Evolutionary conservation across 805 yeast species (phyloP), one percentile per base, ranked within the genome.

Genomic region (Candida sphagnicola): DNA sequence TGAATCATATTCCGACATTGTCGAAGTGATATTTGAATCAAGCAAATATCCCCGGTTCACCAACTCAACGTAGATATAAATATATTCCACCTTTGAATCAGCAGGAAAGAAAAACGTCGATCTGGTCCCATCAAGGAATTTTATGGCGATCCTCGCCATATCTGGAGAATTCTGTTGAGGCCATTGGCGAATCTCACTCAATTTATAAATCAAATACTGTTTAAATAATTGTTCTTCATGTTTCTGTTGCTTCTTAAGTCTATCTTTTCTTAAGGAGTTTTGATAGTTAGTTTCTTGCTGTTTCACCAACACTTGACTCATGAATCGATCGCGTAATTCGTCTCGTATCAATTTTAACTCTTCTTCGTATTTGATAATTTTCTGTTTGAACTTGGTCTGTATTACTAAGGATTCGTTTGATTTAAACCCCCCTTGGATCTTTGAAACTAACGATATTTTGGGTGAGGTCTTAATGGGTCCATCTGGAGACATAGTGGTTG

Each of bases 211-310:
- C 35, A 67, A 48, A 46, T 58, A 67, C 47, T 70, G 68, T 35
- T 65, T 66, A 17, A 71, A 74, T 23, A 57, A 44, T 26, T 52
- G 44, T 34, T 58, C 60, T 18, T 50, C 30, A 21, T 43, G 39
- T 43, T 56, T 60, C 38, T 56, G 54, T 29, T 47, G 47, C 42
- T 62, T 63, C 49, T 81, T 67, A 37, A 70, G 68, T 39, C 80
- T 72, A 61, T 90, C 98, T 25, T 76, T 70, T 13, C 74, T 73
- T 25, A 90, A 64, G 0, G 95, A 80, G 25, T 74, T 74, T 52
- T 82, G 80, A 61, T 80, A 89, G 15, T 93, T 88, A 32, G 74
- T 63, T 52, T 88, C 93, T 59, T 90, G 96, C 49, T 82, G 82
- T 43, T 73, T 72, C 37, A 85, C 72, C 24, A 87, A 64, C 10